Evolutionary conservation across 2,329 filamentous ascomycete genomes (phyloP).

Genomic region (Xylaria sp.): DNA sequence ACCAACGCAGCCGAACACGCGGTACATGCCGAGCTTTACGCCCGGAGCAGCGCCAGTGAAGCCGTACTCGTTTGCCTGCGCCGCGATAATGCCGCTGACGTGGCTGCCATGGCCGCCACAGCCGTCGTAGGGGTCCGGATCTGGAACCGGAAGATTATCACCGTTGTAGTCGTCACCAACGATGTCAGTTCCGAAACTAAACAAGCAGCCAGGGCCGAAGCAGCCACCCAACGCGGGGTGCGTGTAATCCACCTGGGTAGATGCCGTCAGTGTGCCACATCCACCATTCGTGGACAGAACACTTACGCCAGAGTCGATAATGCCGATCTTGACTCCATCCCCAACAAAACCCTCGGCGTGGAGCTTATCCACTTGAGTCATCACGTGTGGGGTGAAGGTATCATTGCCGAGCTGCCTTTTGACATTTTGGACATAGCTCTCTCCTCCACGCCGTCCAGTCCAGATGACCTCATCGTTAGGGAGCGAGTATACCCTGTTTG

Average conservation of each 20-base stretch:
- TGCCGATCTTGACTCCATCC: constrained; percentile 54
- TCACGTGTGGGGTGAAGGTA: constrained; percentile 53
- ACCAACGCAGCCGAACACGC: constrained; percentile 59
- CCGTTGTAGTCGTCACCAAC: constrained; percentile 57
- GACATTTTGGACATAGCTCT: constrained; percentile 30
- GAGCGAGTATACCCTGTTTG: constrained; percentile 48
- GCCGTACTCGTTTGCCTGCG: constrained; percentile 54
- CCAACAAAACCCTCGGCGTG: constrained; percentile 51
- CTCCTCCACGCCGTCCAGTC: constrained; percentile 40
- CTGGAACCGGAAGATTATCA: constrained; percentile 33
- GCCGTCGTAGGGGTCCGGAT: constrained; percentile 52
- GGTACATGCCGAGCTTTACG: constrained; percentile 59
- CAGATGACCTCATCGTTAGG: constrained; percentile 50
- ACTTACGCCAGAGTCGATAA: constrained; percentile 59
- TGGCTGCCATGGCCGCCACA: constrained; percentile 64
- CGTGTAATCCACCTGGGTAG: constrained; percentile 62
- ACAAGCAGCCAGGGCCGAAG: constrained; percentile 61
- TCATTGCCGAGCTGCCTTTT: constrained; percentile 42
- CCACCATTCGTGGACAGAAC: neutral
- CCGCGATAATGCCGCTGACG: constrained; percentile 65
- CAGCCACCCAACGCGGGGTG: constrained; percentile 67
- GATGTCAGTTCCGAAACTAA: constrained; percentile 51
- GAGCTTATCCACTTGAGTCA: constrained; percentile 60
- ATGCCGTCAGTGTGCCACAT: constrained; percentile 17
- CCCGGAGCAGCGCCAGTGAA: constrained; percentile 60